Conservation (phyloP, 345 rosid species). For the Lepidium didymum region DNA sequence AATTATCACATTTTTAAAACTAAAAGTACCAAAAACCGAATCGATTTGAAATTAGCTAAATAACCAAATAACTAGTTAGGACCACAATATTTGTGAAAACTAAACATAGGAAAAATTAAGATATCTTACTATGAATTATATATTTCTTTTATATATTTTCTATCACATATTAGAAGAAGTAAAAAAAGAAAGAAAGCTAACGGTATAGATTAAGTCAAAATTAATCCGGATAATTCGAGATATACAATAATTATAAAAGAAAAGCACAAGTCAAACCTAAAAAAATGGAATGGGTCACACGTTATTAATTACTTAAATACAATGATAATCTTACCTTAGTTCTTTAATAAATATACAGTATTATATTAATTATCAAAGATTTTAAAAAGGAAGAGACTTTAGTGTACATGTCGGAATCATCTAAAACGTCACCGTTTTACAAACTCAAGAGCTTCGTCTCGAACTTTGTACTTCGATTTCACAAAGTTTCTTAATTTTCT, state of each 20-base stretch:
- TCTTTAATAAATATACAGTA: neutral
- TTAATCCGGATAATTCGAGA: neutral
- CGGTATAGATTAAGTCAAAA: conserved; percentile 10
- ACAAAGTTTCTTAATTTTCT: conserved; percentile 7
- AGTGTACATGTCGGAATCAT: conserved; percentile 10
- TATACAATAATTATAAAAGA: neutral
- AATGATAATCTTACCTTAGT: neutral
- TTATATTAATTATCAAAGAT: no score
- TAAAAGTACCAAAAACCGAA: no score
- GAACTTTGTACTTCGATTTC: conserved; percentile 15
- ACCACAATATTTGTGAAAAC: no score
- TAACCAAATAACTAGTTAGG: no score
- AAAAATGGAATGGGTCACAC: conserved; percentile 6
- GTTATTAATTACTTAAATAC: neutral
- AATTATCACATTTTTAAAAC: no score
- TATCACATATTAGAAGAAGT: neutral
- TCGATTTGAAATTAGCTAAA: no score
- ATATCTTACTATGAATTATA: no score
- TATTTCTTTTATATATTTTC: no score
- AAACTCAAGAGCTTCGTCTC: conserved; percentile 10
- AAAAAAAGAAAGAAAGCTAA: neutral
- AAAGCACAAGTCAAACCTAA: conserved; percentile 12
- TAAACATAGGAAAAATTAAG: no score
- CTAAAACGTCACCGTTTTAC: neutral
- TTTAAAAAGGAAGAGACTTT: neutral